Conservation (phyloP, 129 eudicot species). For the Escallonia herrerae region DNA sequence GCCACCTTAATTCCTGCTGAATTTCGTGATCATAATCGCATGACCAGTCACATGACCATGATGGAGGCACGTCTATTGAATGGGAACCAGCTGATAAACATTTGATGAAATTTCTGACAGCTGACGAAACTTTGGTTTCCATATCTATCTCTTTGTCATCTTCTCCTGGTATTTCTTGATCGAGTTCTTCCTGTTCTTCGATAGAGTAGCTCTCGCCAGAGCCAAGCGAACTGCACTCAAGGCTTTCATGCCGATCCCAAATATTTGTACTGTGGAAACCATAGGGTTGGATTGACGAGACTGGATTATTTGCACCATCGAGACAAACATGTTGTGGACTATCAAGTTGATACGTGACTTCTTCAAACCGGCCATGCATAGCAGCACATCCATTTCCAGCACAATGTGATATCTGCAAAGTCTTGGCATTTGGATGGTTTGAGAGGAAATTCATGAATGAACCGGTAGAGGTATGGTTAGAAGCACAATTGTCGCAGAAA, state of each 20-base stretch:
- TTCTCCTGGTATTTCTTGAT: not conserved
- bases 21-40: slow-evolving; percentile 26
- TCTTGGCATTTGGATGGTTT: slow-evolving; percentile 7
- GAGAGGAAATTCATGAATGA: slow-evolving; percentile 22
- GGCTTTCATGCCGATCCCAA: slow-evolving; percentile 23
- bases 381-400: slow-evolving; percentile 4
- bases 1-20: slow-evolving; percentile 48
- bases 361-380: slow-evolving; percentile 42
- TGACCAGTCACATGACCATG: not conserved
- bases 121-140: not conserved
- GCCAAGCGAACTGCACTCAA: slow-evolving; percentile 27
- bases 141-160: no score
- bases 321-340: slow-evolving; percentile 6
- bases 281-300: not conserved
- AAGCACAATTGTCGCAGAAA: slow-evolving; percentile 36
- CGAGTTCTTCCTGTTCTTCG: slow-evolving; percentile 17
- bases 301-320: not conserved
- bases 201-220: slow-evolving; percentile 20
- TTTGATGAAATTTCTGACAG: not conserved
- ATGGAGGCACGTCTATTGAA: slow-evolving; percentile 9
- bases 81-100: slow-evolving; percentile 11
- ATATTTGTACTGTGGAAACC: slow-evolving; percentile 10
- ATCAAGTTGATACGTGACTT: slow-evolving; percentile 30
- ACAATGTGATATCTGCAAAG: slow-evolving; percentile 16
- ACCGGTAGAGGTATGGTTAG: slow-evolving; percentile 27